A percentile compares a stretch with the other conserved stretches of the same genome.
Conservation (phyloP, 352 stramenopile species). For the Globisporangium mamillatum region DNA sequence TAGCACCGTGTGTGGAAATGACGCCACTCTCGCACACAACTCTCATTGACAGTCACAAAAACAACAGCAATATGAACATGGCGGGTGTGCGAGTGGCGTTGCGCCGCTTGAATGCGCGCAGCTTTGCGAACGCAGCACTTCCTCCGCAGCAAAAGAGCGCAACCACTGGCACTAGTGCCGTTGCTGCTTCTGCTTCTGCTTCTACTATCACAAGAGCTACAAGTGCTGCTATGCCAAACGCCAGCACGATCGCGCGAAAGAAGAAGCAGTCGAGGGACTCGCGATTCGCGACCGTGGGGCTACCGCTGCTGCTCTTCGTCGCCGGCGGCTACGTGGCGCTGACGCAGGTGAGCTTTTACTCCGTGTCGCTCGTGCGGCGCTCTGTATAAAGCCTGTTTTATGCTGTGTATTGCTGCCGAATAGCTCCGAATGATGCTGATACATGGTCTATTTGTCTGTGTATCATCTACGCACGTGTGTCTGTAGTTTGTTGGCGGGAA, state of each 20-base stretch:
- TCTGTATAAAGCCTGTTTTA: not conserved
- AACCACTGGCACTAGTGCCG: no score
- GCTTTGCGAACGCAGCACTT: slow-evolving; percentile 8
- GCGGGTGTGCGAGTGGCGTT: not conserved
- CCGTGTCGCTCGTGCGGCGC: not conserved
- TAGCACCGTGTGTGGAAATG: not conserved
- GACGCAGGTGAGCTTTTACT: slow-evolving; percentile 48
- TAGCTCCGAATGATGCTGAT: not conserved
- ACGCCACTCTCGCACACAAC: not conserved
- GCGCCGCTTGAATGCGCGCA: slow-evolving; percentile 3
- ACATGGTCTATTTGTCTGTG: not conserved
- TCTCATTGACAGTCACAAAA: not conserved
- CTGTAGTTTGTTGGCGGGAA: slow-evolving; percentile 79
- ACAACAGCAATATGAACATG: not conserved
- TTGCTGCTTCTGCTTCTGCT: not conserved
- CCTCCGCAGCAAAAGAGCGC: not conserved
- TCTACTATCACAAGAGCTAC: not conserved
- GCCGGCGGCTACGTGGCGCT: slow-evolving; percentile 72
- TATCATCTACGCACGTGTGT: not conserved
- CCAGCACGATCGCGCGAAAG: slow-evolving; percentile 11
- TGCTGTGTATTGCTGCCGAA: slow-evolving; percentile 2
- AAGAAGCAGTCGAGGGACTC: slow-evolving; percentile 56
- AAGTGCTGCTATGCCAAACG: slow-evolving; percentile 9
- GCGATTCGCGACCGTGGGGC: slow-evolving; percentile 63
- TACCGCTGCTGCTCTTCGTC: slow-evolving; percentile 82